Base-by-base conservation (phyloP, 345 rosid genomes). In the Stellera chamaejasme region DNA sequence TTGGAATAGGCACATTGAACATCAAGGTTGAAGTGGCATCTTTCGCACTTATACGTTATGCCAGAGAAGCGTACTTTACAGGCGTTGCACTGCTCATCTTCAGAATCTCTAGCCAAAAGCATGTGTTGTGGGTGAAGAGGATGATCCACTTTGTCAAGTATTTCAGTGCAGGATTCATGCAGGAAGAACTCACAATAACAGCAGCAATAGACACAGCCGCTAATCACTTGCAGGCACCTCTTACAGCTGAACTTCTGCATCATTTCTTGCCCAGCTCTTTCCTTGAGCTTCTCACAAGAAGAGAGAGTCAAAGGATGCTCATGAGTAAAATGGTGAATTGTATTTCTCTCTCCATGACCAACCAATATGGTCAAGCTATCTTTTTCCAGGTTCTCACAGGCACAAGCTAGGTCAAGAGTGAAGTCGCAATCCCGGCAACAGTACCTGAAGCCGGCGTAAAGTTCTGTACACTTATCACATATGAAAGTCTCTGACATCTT, bases 1-100 rank as follows among this genome's bases (percentile, higher is more conserved):
- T 3, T 1, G 45, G 49, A 46, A 25, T 36, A 47, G 0, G 60
- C 70, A 54, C 65, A 66, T 1, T 3, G 19, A 3, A 66, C 28
- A 12, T 66, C 70, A 23, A 66, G 16, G 13, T 53, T 59, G 50
- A 66, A 41, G 15, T 60, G 47, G 15, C 70, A 66, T 36, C n/a
- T 13, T 39, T 54, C 10, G 32, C 60, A 66, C 53, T 46, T 7
- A 23, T 51, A 66, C 6, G 45, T 36, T 0, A 63, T 50, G 12
- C 49, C 10, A 48, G 49, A 12, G 48, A 41, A 59, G 44, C 57
- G 16, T 15, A 15, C 39, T 0, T 62, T 62, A 58, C 63, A 65
- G 10, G 58, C 69, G 3, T 45, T 51, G 13, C 69, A 13, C 52
- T 39, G 45, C 59, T 26, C 10, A 50, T 27, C 39, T 0, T 8